These are phyloP conservation scores for Pythium pyrilobum DNA, from an alignment of 352 stramenopile species.

Conservation along the genomic window DNA sequence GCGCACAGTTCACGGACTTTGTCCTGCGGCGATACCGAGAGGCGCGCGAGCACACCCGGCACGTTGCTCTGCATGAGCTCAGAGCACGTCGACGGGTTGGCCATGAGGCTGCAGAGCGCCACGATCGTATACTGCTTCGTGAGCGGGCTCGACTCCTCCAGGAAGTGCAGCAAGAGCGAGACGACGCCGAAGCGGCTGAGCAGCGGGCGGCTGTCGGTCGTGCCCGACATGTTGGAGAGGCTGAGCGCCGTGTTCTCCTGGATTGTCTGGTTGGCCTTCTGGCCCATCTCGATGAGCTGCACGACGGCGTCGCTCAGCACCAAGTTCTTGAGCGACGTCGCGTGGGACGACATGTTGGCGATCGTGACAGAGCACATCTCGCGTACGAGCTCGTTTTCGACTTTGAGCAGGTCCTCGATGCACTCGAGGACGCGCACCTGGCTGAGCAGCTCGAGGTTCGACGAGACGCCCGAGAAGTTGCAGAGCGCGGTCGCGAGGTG, in stretches of 20 bases:
- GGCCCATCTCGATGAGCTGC: conserved; percentile 57
- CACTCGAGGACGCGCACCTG: conserved; percentile 66
- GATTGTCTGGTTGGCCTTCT: conserved; percentile 41
- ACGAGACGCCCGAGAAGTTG: conserved; percentile 69
- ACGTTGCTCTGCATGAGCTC: conserved; percentile 73
- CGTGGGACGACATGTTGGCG: conserved; percentile 70
- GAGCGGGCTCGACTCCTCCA: conserved; percentile 42
- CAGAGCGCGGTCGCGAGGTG: conserved; percentile 68
- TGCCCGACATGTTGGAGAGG: conserved; percentile 68
- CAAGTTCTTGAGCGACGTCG: conserved; percentile 56
- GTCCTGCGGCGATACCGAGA: conserved; percentile 38
- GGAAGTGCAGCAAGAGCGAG: conserved; percentile 59
- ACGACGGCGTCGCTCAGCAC: conserved; percentile 57
- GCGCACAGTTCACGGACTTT: conserved; percentile 64
- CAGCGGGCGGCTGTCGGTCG: conserved; percentile 47
- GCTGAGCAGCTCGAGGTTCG: conserved; percentile 64
- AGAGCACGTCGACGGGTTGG: conserved; percentile 40
- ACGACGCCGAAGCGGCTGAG: conserved; percentile 62
- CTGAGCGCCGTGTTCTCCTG: conserved; percentile 74
- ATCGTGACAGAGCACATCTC: conserved; percentile 71
- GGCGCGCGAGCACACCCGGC: conserved; percentile 39
- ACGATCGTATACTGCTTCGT: conserved; percentile 69
- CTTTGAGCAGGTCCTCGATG: conserved; percentile 70
- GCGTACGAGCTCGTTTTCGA: conserved; percentile 53
- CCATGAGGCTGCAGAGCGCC: conserved; percentile 64